Conservation (phyloP, 108 stramenopile genomes). For the Discostella pseudostelligera region DNA sequence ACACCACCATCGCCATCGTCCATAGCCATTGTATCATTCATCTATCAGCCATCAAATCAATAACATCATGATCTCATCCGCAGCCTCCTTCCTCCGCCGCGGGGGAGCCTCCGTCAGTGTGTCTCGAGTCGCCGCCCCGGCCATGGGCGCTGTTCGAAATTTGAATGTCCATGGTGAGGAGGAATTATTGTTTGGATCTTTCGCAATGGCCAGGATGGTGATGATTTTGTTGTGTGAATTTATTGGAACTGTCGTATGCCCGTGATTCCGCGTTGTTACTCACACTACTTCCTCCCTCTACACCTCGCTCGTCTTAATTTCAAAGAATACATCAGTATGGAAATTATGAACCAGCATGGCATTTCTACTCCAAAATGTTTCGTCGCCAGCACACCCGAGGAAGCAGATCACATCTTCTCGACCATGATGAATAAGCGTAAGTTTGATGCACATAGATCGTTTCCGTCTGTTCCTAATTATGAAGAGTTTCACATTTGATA, state of each 20-base stretch:
- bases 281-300: neutral
- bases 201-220: neutral
- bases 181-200: neutral
- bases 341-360: slow-evolving; percentile 67
- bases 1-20: no score
- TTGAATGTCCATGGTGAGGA: slow-evolving; percentile 63
- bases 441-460: slow-evolving; percentile 9
- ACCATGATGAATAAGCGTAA: slow-evolving; percentile 59
- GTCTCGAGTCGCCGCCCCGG: slow-evolving; percentile 31
- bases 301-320: neutral
- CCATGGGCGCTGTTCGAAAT: slow-evolving; percentile 55
- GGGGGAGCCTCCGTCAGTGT: slow-evolving; percentile 11
- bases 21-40: neutral
- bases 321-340: slow-evolving; percentile 66
- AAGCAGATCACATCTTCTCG: slow-evolving; percentile 67
- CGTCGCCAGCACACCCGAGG: slow-evolving; percentile 70
- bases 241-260: no score
- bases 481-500: neutral
- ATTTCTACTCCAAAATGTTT: slow-evolving; percentile 62
- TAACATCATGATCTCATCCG: slow-evolving; percentile 22
- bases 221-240: no score
- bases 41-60: neutral
- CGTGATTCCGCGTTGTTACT: no score
- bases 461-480: neutral
- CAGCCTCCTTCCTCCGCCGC: slow-evolving; percentile 23